Conservation (phyloP, 345 rosid genomes). For the Salix koriyanagi region DNA sequence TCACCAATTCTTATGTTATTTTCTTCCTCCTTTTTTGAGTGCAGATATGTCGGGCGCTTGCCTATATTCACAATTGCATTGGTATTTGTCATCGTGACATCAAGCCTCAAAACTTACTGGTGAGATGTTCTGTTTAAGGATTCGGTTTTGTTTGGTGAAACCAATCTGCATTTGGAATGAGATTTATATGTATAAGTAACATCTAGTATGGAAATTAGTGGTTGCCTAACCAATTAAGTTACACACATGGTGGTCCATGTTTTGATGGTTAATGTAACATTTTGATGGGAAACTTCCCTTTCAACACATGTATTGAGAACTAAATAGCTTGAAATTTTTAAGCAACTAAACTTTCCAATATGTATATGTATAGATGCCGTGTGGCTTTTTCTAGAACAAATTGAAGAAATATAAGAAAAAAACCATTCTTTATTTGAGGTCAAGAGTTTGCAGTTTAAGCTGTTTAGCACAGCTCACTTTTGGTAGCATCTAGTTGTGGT, state of each 20-base stretch:
- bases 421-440: neutral
- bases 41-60: slow-evolving; percentile 97
- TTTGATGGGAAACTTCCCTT: neutral
- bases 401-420: neutral
- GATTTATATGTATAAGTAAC: neutral
- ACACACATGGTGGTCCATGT: neutral
- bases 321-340: neutral
- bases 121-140: slow-evolving; percentile 27
- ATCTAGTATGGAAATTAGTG: neutral
- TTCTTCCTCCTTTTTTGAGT: slow-evolving; percentile 19
- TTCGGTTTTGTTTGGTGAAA: neutral
- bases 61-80: slow-evolving; percentile 73
- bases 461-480: neutral
- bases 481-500: neutral
- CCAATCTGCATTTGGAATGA: neutral
- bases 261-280: slow-evolving; percentile 7
- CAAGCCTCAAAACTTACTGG: slow-evolving; percentile 91
- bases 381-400: neutral
- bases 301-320: neutral
- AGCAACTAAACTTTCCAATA: neutral
- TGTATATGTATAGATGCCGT: neutral
- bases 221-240: neutral
- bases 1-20: neutral
- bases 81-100: slow-evolving; percentile 98
- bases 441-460: neutral